Base-by-base conservation (phyloP, 495 filamentous ascomycete genomes). In the Aspergillus diversus region DNA sequence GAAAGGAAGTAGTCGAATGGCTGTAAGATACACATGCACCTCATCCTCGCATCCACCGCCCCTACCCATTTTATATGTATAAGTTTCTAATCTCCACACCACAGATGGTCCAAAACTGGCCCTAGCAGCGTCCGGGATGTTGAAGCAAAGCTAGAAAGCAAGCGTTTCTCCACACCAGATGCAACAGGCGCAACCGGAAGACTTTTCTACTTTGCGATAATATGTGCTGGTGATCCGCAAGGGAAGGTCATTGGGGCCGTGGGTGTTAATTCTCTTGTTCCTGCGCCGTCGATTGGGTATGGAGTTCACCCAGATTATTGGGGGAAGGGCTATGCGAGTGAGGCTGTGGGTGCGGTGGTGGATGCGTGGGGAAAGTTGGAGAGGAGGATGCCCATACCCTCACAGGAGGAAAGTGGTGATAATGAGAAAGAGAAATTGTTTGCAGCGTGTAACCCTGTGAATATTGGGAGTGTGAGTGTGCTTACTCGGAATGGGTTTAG, bases 301-400 rank as follows among this genome's bases (percentile, higher is more conserved):
- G 34, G 1, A 7, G 21, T 43, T 11, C 55, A 57, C 21, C 34
- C 55, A 3, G 55, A 57, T 42, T 57, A 15, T n/a, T 57, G 55
- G 55, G 33, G 55, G 11, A 57, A 57, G 34, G 55, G 55, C 4
- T 57, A 57, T 57, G 55, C 55, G 3, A 43, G 33, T 31, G 55
- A 57, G n/a, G 55, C 55, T 27, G 34, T 57, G n/a, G 35, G 15
- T 1, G 35, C 16, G 0, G 8, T 57, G 55, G 1, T 57, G 13
- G 21, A 27, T 17, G 39, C 39, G 33, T 57, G 55, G 55, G 42
- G 55, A 34, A 27, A 62, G 47, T 27, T 50, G 47, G 47, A 50
- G 9, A 27, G 47, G 47, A 8, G 0, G 2, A 27, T 27, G 21
- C 21, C 21, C 11, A 6, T 27, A 11, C 2, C 7, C 11, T 43